Percentiles rank a stretch among this genome's conserved stretches.
phyloP scores from a whole-genome alignment of 2,329 filamentous ascomycete species.

The Botrytis fragariae region DNA sequence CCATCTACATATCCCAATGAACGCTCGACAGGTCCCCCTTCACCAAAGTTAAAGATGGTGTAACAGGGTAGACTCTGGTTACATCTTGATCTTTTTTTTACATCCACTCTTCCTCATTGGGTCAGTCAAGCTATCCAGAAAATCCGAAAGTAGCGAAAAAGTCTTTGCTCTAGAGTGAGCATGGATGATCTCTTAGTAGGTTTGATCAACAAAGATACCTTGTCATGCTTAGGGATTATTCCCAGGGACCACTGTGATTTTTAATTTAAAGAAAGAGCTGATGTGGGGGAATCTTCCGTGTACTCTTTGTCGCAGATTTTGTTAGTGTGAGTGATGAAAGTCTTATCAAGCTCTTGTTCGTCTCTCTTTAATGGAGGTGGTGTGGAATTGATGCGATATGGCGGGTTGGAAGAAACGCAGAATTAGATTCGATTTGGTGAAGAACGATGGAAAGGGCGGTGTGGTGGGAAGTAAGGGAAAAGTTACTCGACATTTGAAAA shows the following conservation, averaged over 20 bases:
- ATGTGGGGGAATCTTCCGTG: slow-evolving; percentile 4
- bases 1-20: background rate
- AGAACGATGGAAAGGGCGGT: slow-evolving; percentile 1
- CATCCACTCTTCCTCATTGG: background rate
- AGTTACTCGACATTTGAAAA: background rate
- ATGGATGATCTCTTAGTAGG: background rate
- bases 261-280: slow-evolving; percentile 6
- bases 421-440: background rate
- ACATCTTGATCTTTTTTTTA: background rate
- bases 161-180: background rate
- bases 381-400: background rate
- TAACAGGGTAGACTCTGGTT: background rate
- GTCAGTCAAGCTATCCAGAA: background rate
- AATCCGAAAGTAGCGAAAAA: background rate
- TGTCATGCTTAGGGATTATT: background rate
- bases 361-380: background rate
- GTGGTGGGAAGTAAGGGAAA: background rate
- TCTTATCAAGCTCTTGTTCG: slow-evolving; percentile 1
- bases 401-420: background rate
- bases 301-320: slow-evolving; percentile 2
- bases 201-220: slow-evolving; percentile 14
- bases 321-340: background rate
- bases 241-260: background rate
- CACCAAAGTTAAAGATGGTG: background rate
- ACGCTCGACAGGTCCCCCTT: background rate